Percentiles rank a stretch among this genome's conserved stretches.
Conservation (phyloP, 345 rosid species). For the Hibiscus tridactylites region DNA sequence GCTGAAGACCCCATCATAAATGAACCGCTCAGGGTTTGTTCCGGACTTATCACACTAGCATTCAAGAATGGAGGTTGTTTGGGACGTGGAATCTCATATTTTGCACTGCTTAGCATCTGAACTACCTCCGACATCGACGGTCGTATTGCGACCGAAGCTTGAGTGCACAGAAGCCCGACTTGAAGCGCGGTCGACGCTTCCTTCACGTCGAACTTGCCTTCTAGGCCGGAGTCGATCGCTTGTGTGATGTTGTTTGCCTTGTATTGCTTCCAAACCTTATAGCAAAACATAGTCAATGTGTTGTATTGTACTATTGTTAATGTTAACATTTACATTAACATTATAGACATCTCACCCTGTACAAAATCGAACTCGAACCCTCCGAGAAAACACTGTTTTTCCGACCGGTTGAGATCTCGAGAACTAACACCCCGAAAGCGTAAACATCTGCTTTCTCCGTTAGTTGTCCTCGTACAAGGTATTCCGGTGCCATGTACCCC, state of each 20-base stretch:
- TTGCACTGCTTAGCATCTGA: slow-evolving; percentile 19
- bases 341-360: not conserved
- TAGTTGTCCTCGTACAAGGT: slow-evolving; percentile 41
- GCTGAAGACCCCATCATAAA: not conserved
- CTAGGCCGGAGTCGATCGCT: slow-evolving; percentile 26
- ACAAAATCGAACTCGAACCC: slow-evolving; percentile 7
- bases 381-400: slow-evolving; percentile 25
- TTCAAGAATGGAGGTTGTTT: slow-evolving; percentile 47
- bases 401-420: slow-evolving; percentile 38
- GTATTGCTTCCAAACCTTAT: slow-evolving; percentile 41
- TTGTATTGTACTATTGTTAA: no score
- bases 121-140: slow-evolving; percentile 41
- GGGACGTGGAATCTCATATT: slow-evolving; percentile 23
- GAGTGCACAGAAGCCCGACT: slow-evolving; percentile 43
- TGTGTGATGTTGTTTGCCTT: slow-evolving; percentile 26
- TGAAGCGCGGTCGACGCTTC: slow-evolving; percentile 33
- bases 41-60: slow-evolving; percentile 11
- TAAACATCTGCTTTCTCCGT: slow-evolving; percentile 52
- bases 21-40: not conserved
- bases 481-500: slow-evolving; percentile 58
- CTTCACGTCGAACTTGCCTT: not conserved
- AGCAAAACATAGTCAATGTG: no score
- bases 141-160: slow-evolving; percentile 31
- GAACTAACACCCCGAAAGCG: slow-evolving; percentile 38
- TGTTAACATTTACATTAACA: no score